Conservation (phyloP, 2,329 filamentous ascomycete genomes). For the Aspergillus versicolor region DNA sequence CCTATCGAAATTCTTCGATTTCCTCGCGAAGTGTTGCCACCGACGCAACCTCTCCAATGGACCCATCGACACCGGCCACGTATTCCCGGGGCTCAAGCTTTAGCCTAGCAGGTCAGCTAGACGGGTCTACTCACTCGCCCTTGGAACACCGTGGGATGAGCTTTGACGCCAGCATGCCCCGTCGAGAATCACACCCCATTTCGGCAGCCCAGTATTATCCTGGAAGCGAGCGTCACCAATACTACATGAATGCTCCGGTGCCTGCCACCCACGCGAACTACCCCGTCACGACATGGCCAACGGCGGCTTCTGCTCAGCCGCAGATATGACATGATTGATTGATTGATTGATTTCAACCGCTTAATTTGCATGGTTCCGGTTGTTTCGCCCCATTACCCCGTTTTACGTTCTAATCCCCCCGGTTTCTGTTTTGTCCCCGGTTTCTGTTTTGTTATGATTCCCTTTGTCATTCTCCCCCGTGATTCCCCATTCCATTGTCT, state of each 20-base stretch:
- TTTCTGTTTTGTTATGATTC: conserved; percentile 9
- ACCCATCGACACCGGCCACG: conserved; percentile 35
- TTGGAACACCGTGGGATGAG: conserved; percentile 35
- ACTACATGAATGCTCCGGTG: conserved; percentile 31
- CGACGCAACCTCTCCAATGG: conserved; percentile 40
- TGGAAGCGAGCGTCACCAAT: conserved; percentile 31
- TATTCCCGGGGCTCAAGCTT: conserved; percentile 39
- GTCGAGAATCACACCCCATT: conserved; percentile 38
- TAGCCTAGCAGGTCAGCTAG: conserved; percentile 34
- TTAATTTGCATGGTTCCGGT: not conserved
- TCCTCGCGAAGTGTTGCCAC: conserved; percentile 39
- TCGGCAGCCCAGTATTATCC: conserved; percentile 34
- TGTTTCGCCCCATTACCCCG: not conserved
- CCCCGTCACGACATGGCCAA: conserved; percentile 38
- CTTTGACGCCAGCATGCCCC: conserved; percentile 33
- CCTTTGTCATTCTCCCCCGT: conserved; percentile 9
- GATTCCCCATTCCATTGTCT: conserved; percentile 10
- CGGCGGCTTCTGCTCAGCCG: conserved; percentile 37
- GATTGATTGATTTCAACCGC: not conserved
- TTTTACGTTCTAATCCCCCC: conserved; percentile 6
- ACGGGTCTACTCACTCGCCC: conserved; percentile 26
- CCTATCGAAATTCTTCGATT: conserved; percentile 42
- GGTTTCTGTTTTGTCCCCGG: conserved; percentile 14
- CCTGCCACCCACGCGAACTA: conserved; percentile 34
- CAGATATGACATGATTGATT: conserved; percentile 28